These are phyloP conservation scores for Pseudozyma sp. DNA, from an alignment of 1,284 basidiomycete species.

Conservation along the genomic window DNA sequence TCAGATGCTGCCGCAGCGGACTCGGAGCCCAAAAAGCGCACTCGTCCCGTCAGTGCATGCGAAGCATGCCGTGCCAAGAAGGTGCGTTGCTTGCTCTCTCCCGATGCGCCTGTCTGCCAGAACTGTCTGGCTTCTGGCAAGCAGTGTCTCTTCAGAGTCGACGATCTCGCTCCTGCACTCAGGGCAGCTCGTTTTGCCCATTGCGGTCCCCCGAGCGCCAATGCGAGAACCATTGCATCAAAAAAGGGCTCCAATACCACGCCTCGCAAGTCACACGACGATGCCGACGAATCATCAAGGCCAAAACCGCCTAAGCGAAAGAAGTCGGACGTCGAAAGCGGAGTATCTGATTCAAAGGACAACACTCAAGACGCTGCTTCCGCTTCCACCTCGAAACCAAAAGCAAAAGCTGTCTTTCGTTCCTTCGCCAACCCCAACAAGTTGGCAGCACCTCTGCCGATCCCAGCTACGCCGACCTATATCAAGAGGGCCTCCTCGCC, in stretches of 20 bases:
- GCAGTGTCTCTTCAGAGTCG: constrained; percentile 61
- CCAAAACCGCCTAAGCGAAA: constrained; percentile 35
- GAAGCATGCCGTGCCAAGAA: constrained; percentile 63
- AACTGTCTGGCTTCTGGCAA: constrained; percentile 58
- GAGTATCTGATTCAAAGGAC: constrained; percentile 3
- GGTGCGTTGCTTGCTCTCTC: constrained; percentile 58
- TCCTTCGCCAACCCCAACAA: constrained; percentile 60
- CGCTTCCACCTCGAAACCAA: constrained; percentile 24
- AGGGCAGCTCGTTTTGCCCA: constrained; percentile 55
- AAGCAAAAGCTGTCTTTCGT: constrained; percentile 58
- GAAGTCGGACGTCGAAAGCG: constrained; percentile 22
- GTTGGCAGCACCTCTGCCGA: constrained; percentile 49
- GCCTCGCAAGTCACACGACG: constrained; percentile 30
- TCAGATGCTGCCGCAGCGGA: constrained; percentile 16
- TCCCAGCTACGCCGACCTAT: constrained; percentile 15
- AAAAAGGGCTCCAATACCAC: constrained; percentile 38
- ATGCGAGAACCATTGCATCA: constrained; percentile 45
- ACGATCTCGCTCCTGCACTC: constrained; percentile 60
- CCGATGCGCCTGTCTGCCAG: constrained; percentile 59
- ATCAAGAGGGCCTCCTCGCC: constrained; percentile 11
- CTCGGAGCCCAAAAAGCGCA: constrained; percentile 57
- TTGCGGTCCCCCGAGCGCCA: constrained; percentile 50
- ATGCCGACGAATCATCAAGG: constrained; percentile 7
- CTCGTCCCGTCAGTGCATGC: constrained; percentile 61
- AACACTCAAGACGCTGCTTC: neutral